A percentile compares a stretch with the other conserved stretches of the same genome.
Conservation (phyloP, 2,329 filamentous ascomycete genomes). For the Aspergillus sclerotialis region DNA sequence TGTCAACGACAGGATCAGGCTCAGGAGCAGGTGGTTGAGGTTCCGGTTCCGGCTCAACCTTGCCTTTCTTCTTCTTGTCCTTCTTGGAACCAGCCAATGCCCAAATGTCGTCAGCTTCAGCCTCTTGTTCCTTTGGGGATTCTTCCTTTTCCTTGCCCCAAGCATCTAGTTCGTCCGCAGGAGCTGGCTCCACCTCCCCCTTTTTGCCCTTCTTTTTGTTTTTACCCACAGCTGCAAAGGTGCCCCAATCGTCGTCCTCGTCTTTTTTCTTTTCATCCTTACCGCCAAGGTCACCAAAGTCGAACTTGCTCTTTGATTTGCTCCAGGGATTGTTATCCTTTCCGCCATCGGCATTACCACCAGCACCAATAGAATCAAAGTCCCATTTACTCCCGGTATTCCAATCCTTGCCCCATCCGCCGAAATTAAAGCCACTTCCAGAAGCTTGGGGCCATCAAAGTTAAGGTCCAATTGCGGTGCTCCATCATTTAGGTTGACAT, state of each 20-base stretch:
- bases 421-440: constrained; percentile 41
- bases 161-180: constrained; percentile 16
- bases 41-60: constrained; percentile 12
- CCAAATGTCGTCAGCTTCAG: constrained; percentile 19
- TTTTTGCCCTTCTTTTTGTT: constrained; percentile 44
- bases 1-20: constrained; percentile 18
- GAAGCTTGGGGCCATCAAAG: constrained; percentile 37
- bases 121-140: constrained; percentile 12
- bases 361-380: constrained; percentile 34
- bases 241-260: constrained; percentile 32
- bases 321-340: constrained; percentile 37
- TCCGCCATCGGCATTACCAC: constrained; percentile 18
- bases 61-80: constrained; percentile 26
- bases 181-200: constrained; percentile 3
- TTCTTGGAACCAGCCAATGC: constrained; percentile 10
- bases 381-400: constrained; percentile 44
- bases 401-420: constrained; percentile 57
- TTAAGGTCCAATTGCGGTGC: constrained; percentile 52
- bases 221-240: constrained; percentile 30
- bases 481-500: constrained; percentile 59
- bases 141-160: constrained; percentile 16
- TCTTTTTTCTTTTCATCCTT: constrained; percentile 29
- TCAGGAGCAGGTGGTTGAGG: constrained; percentile 10
- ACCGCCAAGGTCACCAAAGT: constrained; percentile 37
- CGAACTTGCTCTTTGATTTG: constrained; percentile 32